phyloP scores from a whole-genome alignment of 257 asterid species.

The Solanum sejunctum region DNA sequence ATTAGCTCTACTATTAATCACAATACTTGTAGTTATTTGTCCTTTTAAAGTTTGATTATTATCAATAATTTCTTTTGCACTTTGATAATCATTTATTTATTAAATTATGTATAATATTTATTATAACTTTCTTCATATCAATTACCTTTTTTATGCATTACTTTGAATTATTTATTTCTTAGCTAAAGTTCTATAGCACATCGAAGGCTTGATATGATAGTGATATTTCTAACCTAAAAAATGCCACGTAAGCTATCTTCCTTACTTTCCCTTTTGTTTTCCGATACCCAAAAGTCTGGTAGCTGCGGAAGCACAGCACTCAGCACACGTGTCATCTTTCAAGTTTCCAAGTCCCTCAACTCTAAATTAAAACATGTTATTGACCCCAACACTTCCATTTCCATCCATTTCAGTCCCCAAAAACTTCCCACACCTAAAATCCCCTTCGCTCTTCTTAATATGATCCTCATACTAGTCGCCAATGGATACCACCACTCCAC shows the following conservation, averaged over 20 bases:
- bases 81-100: too few relatives aligned
- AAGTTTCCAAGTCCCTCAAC: not conserved
- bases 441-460: slow-evolving; percentile 1
- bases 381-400: slow-evolving; percentile 7
- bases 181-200: too few relatives aligned
- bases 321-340: not conserved
- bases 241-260: not conserved
- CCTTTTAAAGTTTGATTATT: too few relatives aligned
- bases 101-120: too few relatives aligned
- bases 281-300: not conserved
- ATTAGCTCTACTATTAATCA: too few relatives aligned
- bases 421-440: slow-evolving; percentile 4
- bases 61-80: too few relatives aligned
- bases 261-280: not conserved
- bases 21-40: too few relatives aligned
- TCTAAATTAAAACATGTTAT: not conserved
- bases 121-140: too few relatives aligned
- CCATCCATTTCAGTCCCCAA: not conserved
- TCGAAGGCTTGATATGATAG: too few relatives aligned
- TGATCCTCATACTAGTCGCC: slow-evolving; percentile 14
- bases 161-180: too few relatives aligned
- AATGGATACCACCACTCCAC: slow-evolving; percentile 22
- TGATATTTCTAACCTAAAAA: too few relatives aligned
- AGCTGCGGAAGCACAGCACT: not conserved
- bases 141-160: too few relatives aligned